phyloP scores from a whole-genome alignment of 2,329 filamentous ascomycete species.

The Trichoderma koningii region DNA sequence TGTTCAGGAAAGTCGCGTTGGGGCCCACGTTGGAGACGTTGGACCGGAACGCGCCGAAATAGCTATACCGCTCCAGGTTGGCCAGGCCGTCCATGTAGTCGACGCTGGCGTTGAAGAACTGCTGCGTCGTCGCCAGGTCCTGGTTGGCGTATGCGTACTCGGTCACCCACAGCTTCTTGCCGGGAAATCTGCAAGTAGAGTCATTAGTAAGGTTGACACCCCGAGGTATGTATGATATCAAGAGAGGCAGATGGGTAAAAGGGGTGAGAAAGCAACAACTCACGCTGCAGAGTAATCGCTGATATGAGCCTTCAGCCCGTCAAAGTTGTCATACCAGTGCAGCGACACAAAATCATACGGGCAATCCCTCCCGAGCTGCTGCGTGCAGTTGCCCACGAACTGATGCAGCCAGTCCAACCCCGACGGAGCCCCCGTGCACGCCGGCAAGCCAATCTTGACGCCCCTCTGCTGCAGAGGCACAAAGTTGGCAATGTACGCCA shows the following conservation, averaged over 20 bases:
- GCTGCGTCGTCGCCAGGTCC: slow-evolving; percentile 59
- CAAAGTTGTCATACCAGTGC: slow-evolving; percentile 71
- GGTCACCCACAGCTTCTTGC: slow-evolving; percentile 71
- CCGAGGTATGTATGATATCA: too few species aligned
- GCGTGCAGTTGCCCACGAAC: slow-evolving; percentile 66
- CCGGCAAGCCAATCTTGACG: slow-evolving; percentile 67
- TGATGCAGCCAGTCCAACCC: slow-evolving; percentile 68
- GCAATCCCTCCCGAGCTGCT: slow-evolving; percentile 44
- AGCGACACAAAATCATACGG: slow-evolving; percentile 65
- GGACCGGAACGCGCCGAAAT: slow-evolving; percentile 74
- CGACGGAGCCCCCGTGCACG: slow-evolving; percentile 61
- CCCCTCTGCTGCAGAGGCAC: slow-evolving; percentile 66
- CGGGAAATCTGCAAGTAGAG: slow-evolving; percentile 53
- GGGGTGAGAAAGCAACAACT: not conserved
- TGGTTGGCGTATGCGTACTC: slow-evolving; percentile 69
- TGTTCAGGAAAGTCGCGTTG: slow-evolving; percentile 70
- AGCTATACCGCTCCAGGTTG: slow-evolving; percentile 70
- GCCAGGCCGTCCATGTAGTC: slow-evolving; percentile 62
- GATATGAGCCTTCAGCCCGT: slow-evolving; percentile 67
- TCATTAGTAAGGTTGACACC: too few species aligned
- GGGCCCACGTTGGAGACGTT: slow-evolving; percentile 71
- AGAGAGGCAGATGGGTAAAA: too few species aligned
- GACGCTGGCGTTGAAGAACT: slow-evolving; percentile 67
- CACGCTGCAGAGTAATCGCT: slow-evolving; percentile 46
- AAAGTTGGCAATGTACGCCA: slow-evolving; percentile 70